A percentile compares a stretch with the other conserved stretches of the same genome.
Evolutionary conservation across 2,329 filamentous ascomycete species (phyloP).

Genomic region (Oidium heveae): DNA sequence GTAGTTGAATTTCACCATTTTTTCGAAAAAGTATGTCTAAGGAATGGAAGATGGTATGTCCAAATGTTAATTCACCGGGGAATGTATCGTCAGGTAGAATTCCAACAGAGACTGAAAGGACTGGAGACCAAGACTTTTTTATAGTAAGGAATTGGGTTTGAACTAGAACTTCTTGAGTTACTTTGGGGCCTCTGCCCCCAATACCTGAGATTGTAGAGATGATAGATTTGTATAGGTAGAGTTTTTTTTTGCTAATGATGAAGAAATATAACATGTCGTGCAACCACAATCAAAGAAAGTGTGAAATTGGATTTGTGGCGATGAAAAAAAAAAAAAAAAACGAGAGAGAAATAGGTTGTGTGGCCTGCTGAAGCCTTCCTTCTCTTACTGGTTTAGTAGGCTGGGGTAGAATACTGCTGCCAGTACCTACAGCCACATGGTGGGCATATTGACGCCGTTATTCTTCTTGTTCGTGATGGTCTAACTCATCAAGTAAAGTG

Average conservation of each 20-base stretch:
- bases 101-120: not conserved
- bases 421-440: not conserved
- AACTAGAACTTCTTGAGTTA: not conserved
- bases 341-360: not conserved
- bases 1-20: not conserved
- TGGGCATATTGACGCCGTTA: not conserved
- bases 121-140: not conserved
- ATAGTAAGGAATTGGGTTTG: not conserved
- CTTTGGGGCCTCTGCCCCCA: not conserved
- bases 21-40: not conserved
- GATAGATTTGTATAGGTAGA: not conserved
- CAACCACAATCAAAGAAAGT: too few species aligned
- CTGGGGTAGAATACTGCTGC: not conserved
- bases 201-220: not conserved
- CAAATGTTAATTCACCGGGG: not conserved
- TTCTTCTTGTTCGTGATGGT: not conserved
- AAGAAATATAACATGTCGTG: too few species aligned
- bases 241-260: not conserved
- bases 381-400: not conserved
- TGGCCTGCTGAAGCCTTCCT: not conserved
- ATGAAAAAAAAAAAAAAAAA: too few species aligned
- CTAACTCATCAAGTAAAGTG: not conserved
- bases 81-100: not conserved
- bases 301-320: too few species aligned
- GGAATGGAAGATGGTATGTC: not conserved